Base-by-base conservation (phyloP, 169 alveolate genomes). In the Eimeria tenella region DNA sequence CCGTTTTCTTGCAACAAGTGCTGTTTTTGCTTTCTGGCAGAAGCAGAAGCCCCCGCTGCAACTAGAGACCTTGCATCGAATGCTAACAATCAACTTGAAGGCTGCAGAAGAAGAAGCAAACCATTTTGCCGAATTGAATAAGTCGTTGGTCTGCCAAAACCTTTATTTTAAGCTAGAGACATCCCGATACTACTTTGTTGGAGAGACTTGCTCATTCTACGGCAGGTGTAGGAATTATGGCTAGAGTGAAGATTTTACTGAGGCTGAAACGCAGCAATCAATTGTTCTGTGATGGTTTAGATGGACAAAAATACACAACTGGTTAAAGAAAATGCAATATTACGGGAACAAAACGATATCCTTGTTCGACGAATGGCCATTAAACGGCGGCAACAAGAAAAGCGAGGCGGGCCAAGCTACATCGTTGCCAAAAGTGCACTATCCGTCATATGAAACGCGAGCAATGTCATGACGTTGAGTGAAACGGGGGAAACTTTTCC, bases 41-140 rank as follows among this genome's bases (percentile, higher is more conserved):
- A 84, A 56, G 21, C 91, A 84, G 62, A 60, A 84, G 62, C 79
- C 91, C 55, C 91, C 91, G 23, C 58, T 84, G 79, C 79, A 84
- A 17, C 63, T 84, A 71, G 79, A 84, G 79, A 84, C 91, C 3
- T 49, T 84, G 49, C 91, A 84, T 21, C 91, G 70, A 84, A 84
- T 84, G 91, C 81, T 84, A 42, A 53, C 91, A 19, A 84, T 56
- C 31, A 84, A 42, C 91, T 79, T 84, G 31, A 52, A 84, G 10
- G 91, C 63, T 53, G 91, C 91, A 49, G 91, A 84, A 62, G 91
- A 84, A 60, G 91, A 56, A 55, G 81, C 91, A 1, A 84, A 84
- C 49, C 91, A 84, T 19, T 84, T 84, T 5, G 75, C 91, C 52
- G 91, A 53, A 8, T 31, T 84, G 23, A 62, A 71, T 60, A 23